These are phyloP conservation scores for Acacia pycnantha DNA, from an alignment of 331 rosid species.

Conservation along the genomic window DNA sequence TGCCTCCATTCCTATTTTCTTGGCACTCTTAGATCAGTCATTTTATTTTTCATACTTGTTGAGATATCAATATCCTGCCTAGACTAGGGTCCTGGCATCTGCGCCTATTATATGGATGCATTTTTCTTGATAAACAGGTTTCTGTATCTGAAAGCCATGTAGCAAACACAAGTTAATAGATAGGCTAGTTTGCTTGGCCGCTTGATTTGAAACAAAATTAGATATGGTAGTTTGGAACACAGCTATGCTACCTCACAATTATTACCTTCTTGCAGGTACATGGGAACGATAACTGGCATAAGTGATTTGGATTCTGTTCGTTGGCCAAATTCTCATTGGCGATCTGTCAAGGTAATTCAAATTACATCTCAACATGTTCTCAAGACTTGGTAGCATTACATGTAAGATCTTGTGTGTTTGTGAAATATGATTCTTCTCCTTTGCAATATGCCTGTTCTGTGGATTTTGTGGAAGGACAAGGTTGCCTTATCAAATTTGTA, in stretches of 20 bases:
- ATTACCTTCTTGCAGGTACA: slow-evolving; percentile 62
- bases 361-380: not conserved
- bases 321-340: slow-evolving; percentile 92
- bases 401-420: not conserved
- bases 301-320: slow-evolving; percentile 84
- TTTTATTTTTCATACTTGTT: slow-evolving; percentile 1
- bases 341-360: slow-evolving; percentile 78
- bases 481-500: slow-evolving; percentile 1
- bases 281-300: slow-evolving; percentile 96
- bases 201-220: not conserved
- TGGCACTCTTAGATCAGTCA: not conserved
- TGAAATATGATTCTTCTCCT: not conserved
- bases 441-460: not conserved
- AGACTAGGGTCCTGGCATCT: not conserved
- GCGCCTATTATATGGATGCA: not conserved
- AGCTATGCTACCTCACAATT: not conserved
- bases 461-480: slow-evolving; percentile 3
- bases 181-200: not conserved
- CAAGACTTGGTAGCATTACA: not conserved
- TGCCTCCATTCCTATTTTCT: not conserved
- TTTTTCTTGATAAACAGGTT: not conserved
- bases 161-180: not conserved
- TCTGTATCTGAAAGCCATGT: not conserved
- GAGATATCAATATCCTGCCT: not conserved
- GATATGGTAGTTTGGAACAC: not conserved